phyloP scores from a whole-genome alignment of 345 rosid genomes.

The Triadica sebifera region DNA sequence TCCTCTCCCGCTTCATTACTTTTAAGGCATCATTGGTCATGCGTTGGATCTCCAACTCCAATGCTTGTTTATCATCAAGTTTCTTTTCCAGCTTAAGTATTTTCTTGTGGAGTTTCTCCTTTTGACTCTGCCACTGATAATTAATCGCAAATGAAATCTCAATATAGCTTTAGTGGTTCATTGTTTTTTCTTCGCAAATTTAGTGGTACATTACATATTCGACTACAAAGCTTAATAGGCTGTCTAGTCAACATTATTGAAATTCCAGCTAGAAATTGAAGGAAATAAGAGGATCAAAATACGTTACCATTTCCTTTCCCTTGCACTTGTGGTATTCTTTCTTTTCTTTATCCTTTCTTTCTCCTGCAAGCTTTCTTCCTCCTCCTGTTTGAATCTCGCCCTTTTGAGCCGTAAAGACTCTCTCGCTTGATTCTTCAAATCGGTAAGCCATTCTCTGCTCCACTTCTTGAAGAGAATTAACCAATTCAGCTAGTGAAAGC shows the following conservation, averaged over 20 bases:
- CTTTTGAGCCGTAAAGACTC: neutral
- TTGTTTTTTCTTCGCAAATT: too few relatives aligned
- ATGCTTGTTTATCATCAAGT: constrained; percentile 56
- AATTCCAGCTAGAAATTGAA: too few relatives aligned
- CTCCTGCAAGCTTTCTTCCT: too few relatives aligned
- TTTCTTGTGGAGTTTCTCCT: constrained; percentile 48
- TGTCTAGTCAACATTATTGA: too few relatives aligned
- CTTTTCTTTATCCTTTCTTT: neutral
- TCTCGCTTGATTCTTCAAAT: neutral
- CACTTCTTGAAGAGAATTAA: neutral
- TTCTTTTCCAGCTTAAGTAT: constrained; percentile 48
- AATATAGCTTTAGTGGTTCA: too few relatives aligned
- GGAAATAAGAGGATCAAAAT: too few relatives aligned
- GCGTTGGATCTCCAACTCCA: constrained; percentile 72
- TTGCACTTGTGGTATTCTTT: neutral
- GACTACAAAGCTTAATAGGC: too few relatives aligned
- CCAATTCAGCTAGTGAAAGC: neutral
- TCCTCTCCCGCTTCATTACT: constrained; percentile 63
- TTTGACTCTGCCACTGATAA: constrained; percentile 45
- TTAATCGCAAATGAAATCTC: too few relatives aligned
- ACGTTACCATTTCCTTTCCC: neutral
- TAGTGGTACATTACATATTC: too few relatives aligned
- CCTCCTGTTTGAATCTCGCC: neutral
- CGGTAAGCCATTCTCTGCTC: neutral
- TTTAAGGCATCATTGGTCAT: constrained; percentile 48